These are phyloP conservation scores for Dendrobium chrysotoxum DNA, from an alignment of 106 monocot genomes.

Conservation along the genomic window DNA sequence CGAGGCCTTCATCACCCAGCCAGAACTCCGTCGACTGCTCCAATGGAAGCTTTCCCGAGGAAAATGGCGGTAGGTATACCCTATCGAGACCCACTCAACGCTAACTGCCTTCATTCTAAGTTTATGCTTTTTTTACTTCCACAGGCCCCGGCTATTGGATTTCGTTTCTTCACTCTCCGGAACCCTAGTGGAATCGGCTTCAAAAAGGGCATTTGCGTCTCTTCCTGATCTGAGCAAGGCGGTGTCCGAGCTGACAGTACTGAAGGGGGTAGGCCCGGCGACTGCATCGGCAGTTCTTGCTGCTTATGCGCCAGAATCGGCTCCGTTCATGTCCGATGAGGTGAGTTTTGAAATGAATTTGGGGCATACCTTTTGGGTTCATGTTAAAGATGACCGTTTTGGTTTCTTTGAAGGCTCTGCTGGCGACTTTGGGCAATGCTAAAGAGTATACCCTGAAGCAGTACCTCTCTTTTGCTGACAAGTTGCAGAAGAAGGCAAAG, in stretches of 20 bases:
- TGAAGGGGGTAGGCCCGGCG: conserved; percentile 91
- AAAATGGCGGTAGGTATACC: conserved; percentile 63
- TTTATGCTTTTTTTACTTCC: neutral
- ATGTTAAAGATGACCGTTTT: neutral
- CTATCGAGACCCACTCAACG: neutral
- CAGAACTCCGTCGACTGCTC: conserved; percentile 70
- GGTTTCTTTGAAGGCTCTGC: conserved; percentile 35
- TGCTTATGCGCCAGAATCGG: conserved; percentile 72
- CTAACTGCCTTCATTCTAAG: neutral
- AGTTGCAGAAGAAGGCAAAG: conserved; percentile 71
- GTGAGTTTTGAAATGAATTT: conserved; percentile 16
- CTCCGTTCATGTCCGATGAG: conserved; percentile 98
- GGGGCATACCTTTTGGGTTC: neutral
- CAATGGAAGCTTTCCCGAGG: conserved; percentile 95
- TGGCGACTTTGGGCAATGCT: conserved; percentile 51
- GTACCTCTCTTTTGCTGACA: conserved; percentile 64
- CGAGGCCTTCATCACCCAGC: conserved; percentile 55
- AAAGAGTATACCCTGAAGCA: conserved; percentile 94
- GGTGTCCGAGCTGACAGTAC: conserved; percentile 51
- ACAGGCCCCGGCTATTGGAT: conserved; percentile 66
- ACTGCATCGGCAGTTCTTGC: conserved; percentile 88
- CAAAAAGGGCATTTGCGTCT: conserved; percentile 49
- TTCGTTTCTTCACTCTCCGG: conserved; percentile 57
- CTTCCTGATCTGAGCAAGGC: conserved; percentile 65
- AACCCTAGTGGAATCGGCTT: conserved; percentile 49